Evolutionary conservation across 2,329 filamentous ascomycete species (phyloP).

Genomic region (Aspergillus caelatus): DNA sequence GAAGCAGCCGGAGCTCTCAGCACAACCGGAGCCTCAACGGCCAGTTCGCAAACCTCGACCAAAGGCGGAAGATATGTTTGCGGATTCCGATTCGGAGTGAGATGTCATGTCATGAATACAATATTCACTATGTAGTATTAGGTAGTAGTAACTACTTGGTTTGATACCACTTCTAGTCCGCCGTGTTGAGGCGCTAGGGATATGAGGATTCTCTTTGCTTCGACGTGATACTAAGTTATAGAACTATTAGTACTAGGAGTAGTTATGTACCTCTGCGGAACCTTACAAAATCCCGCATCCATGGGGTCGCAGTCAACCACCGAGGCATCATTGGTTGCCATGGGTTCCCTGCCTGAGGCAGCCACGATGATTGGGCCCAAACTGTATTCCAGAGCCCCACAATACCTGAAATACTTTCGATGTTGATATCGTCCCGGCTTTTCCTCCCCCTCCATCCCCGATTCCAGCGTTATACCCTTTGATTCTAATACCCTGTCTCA

Average conservation of each 20-base stretch:
- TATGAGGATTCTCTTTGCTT: background rate
- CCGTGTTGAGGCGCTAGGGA: background rate
- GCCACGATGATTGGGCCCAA: conserved; percentile 4
- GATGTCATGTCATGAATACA: conserved; percentile 2
- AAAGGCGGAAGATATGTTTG: conserved; percentile 85
- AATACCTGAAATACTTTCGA: conserved; percentile 18
- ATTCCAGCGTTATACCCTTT: conserved; percentile 17
- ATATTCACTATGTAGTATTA: background rate
- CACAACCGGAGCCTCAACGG: conserved; percentile 32
- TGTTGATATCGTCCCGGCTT: conserved; percentile 19
- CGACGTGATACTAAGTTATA: background rate
- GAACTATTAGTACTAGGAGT: too few relatives aligned
- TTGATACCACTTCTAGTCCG: background rate
- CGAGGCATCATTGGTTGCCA: background rate
- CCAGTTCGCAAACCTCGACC: conserved; percentile 62
- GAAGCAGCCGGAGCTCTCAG: conserved; percentile 27
- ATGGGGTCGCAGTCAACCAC: too few relatives aligned
- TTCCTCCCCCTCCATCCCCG: conserved; percentile 7
- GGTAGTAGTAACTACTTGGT: background rate
- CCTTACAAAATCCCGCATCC: background rate
- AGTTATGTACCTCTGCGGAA: background rate
- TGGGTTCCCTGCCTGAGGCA: background rate
- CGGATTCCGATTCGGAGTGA: conserved; percentile 67
- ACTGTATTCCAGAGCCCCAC: conserved; percentile 17
- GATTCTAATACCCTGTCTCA: conserved; percentile 10